These are phyloP conservation scores for Eremomyces bilateralis DNA, from an alignment of 495 filamentous ascomycete genomes.

Conservation along the genomic window DNA sequence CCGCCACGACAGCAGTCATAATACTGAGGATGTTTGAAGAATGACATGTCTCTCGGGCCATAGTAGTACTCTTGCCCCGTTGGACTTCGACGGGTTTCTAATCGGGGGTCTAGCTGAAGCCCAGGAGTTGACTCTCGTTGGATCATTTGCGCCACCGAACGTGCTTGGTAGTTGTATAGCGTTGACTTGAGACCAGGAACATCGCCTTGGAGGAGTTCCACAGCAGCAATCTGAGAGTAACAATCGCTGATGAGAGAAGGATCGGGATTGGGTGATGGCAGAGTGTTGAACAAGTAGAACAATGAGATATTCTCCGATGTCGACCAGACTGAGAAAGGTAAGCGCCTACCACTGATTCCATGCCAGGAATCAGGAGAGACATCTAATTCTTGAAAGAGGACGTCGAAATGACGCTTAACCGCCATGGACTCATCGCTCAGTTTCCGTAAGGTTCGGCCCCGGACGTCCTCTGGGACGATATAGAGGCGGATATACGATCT, in stretches of 20 bases:
- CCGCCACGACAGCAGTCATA: conserved; percentile 66
- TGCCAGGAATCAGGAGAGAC: conserved; percentile 8
- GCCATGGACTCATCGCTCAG: too few relatives aligned
- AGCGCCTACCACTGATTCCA: conserved; percentile 13
- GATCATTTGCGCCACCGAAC: conserved; percentile 68
- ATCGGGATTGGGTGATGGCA: conserved; percentile 46
- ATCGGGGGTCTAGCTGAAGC: conserved; percentile 49
- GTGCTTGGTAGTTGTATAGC: conserved; percentile 60
- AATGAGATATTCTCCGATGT: conserved; percentile 35
- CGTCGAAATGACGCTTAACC: too few relatives aligned
- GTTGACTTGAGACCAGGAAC: conserved; percentile 36
- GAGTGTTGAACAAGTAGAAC: conserved; percentile 69
- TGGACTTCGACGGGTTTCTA: conserved; percentile 34
- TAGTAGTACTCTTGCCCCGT: conserved; percentile 45
- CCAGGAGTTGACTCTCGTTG: conserved; percentile 51
- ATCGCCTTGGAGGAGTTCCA: conserved; percentile 28
- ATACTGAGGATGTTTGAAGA: conserved; percentile 37
- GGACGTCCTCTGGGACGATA: too few relatives aligned
- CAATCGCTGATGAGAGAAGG: conserved; percentile 29
- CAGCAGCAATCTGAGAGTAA: conserved; percentile 37
- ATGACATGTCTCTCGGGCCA: conserved; percentile 37
- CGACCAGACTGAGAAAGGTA: too few relatives aligned
- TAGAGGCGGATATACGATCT: too few relatives aligned
- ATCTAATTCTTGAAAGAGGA: conserved; percentile 8
- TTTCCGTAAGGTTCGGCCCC: too few relatives aligned